Conservation (phyloP, 164 flowering plant species). For the Tetrastigma voinierianum region DNA sequence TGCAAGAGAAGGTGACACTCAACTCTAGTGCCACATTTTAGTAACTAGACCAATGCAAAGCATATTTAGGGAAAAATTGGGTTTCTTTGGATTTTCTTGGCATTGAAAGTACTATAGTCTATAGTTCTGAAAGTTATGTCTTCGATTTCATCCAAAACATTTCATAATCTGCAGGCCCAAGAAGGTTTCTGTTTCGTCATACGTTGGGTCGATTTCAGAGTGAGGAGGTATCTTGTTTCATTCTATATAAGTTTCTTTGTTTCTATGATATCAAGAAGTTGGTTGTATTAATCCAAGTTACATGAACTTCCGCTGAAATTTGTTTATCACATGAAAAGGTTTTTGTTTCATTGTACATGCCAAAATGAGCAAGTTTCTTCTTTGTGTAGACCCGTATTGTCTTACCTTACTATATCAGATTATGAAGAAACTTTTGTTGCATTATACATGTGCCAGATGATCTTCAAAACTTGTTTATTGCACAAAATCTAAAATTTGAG, state of each 20-base stretch:
- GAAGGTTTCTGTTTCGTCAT: slow-evolving; percentile 81
- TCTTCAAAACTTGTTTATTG: neutral
- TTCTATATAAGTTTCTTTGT: neutral
- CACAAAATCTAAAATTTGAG: neutral
- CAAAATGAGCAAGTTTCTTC: too few relatives aligned
- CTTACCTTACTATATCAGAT: too few relatives aligned
- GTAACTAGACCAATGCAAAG: too few relatives aligned
- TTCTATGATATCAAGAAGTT: neutral
- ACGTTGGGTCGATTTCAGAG: slow-evolving; percentile 79
- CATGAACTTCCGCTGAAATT: neutral
- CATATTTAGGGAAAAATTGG: too few relatives aligned
- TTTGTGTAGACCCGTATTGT: too few relatives aligned
- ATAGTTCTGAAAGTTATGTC: too few relatives aligned
- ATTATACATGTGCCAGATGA: too few relatives aligned
- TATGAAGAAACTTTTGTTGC: too few relatives aligned
- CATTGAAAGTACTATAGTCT: too few relatives aligned
- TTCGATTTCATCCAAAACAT: too few relatives aligned
- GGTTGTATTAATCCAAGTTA: neutral
- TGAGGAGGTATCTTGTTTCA: slow-evolving; percentile 63
- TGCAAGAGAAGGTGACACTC: too few relatives aligned
- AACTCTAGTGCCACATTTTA: too few relatives aligned
- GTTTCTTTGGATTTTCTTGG: neutral
- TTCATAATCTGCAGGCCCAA: slow-evolving; percentile 54
- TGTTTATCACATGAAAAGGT: neutral
- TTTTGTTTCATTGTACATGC: neutral